These are phyloP conservation scores for Podila verticillata DNA, from an alignment of 192 early-diverging fungal species.

Conservation along the genomic window DNA sequence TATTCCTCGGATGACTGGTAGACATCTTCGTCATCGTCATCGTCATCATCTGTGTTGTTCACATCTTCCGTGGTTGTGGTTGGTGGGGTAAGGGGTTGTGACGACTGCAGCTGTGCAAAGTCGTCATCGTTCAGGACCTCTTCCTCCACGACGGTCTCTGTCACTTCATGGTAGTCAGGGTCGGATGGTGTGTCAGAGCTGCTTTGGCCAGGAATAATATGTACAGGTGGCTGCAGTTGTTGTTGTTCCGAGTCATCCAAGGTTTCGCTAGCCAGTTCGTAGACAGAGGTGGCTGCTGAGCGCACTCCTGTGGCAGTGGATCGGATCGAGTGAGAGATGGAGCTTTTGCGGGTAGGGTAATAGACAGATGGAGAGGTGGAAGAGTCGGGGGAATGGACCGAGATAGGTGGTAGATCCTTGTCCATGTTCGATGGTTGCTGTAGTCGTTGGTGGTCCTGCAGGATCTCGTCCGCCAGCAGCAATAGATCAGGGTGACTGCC, in stretches of 20 bases:
- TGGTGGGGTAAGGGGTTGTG: too few species aligned
- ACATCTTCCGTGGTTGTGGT: background rate
- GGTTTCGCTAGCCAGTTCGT: conserved; percentile 34
- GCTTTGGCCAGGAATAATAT: background rate
- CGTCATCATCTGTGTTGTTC: conserved; percentile 2
- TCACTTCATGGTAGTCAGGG: conserved; percentile 20
- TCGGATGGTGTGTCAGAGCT: background rate
- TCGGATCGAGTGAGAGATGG: conserved; percentile 20
- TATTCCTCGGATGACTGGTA: conserved; percentile 48
- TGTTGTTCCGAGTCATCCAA: conserved; percentile 10
- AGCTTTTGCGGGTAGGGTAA: conserved; percentile 12
- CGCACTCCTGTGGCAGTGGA: conserved; percentile 17
- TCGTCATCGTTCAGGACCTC: conserved; percentile 30
- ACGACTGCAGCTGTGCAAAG: conserved; percentile 9
- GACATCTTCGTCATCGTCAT: conserved; percentile 30
- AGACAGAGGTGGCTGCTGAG: conserved; percentile 37
- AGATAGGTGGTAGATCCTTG: conserved; percentile 30
- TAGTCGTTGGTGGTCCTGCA: conserved; percentile 24
- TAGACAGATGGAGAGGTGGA: background rate
- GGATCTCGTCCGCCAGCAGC: conserved; percentile 32
- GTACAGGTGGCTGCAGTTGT: background rate
- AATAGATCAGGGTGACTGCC: conserved; percentile 38
- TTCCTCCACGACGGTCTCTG: conserved; percentile 33
- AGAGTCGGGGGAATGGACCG: background rate
- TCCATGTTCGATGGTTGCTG: conserved; percentile 9